Conservation (phyloP, 75 land plant genomes). For the Pinus tabuliformis region DNA sequence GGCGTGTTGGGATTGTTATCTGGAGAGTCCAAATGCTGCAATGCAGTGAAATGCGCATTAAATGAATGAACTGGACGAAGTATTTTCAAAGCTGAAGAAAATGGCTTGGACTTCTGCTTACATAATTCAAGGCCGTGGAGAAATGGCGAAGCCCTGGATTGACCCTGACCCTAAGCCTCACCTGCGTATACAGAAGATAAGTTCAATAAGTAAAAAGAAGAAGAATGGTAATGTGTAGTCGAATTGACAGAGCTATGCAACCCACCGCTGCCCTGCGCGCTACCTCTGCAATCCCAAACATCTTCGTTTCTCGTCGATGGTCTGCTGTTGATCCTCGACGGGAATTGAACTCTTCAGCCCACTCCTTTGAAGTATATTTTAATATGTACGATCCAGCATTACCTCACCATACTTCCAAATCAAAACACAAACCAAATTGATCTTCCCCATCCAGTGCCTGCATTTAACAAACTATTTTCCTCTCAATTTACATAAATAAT, state of each 20-base stretch:
- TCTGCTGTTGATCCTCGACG: too few relatives aligned
- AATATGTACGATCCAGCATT: too few relatives aligned
- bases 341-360: too few relatives aligned
- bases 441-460: too few relatives aligned
- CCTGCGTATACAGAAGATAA: background rate
- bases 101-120: constrained; percentile 20
- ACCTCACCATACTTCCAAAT: too few relatives aligned
- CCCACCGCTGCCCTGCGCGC: constrained; percentile 8
- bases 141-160: constrained; percentile 37
- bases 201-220: background rate
- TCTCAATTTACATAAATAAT: too few relatives aligned
- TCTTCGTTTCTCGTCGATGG: background rate
- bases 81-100: background rate
- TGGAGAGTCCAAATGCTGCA: constrained; percentile 81
- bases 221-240: background rate
- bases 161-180: background rate
- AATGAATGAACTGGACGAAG: background rate
- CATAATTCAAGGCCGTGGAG: constrained; percentile 77
- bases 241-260: too few relatives aligned
- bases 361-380: too few relatives aligned
- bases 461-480: too few relatives aligned
- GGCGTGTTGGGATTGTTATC: constrained; percentile 81
- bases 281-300: constrained; percentile 2
- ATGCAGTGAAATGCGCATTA: constrained; percentile 3
- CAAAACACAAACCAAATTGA: too few relatives aligned